Evolutionary conservation across 441 rosid species (phyloP).

Genomic region (Corymbia calophylla): DNA sequence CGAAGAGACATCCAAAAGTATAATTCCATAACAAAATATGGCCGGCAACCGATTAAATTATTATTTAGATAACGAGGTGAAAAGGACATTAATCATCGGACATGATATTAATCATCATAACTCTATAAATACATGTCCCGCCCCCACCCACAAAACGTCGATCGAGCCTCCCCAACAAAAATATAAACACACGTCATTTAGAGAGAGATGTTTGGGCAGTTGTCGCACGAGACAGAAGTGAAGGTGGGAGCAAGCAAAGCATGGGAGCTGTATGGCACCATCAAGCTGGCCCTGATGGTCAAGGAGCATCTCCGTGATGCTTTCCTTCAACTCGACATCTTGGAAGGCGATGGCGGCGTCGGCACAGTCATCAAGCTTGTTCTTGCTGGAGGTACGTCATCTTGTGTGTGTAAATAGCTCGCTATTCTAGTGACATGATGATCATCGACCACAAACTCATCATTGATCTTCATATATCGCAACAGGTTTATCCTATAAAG

Average conservation of each 20-base stretch:
- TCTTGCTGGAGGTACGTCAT: slow-evolving; percentile 23
- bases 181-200: not conserved
- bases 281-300: not conserved
- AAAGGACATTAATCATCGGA: not conserved
- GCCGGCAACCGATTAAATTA: too few relatives aligned
- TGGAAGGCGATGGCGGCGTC: slow-evolving; percentile 42
- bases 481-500: slow-evolving; percentile 7
- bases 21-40: too few relatives aligned
- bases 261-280: slow-evolving; percentile 10
- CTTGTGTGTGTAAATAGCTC: not conserved
- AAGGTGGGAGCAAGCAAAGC: slow-evolving; percentile 9
- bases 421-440: too few relatives aligned
- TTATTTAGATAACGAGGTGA: not conserved
- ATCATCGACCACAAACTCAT: not conserved
- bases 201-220: slow-evolving; percentile 17
- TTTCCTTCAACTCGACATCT: not conserved
- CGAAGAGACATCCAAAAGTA: too few relatives aligned
- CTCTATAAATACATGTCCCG: not conserved
- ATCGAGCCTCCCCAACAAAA: not conserved
- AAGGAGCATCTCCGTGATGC: not conserved
- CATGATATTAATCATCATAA: not conserved
- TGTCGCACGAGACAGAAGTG: slow-evolving; percentile 12
- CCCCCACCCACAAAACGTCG: not conserved
- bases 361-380: slow-evolving; percentile 28
- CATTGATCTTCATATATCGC: not conserved